Evolutionary conservation across 2,329 filamentous ascomycete species (phyloP), one percentile per base, ranked within the genome.

Genomic region (Colletotrichum magnum): DNA sequence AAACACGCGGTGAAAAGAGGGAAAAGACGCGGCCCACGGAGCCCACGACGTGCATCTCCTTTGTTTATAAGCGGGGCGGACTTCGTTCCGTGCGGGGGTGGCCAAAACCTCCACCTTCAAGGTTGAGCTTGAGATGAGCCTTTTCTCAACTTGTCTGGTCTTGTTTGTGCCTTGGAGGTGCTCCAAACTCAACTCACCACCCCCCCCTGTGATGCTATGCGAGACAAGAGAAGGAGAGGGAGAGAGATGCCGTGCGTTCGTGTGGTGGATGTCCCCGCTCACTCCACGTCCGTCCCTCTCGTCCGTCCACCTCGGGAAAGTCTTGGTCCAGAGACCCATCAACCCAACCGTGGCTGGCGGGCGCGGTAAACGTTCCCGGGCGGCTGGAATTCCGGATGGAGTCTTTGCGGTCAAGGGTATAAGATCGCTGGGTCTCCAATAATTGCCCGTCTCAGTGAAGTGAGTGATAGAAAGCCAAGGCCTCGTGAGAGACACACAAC

Each of bases 41-140:
- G 48, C 54, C n/a, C 39, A 43, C 41, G 45, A 26, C 53, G 21
- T 54, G 58, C 41, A 64, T 58, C 54, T 69, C 24, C 65, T 64
- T 52, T 69, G 65, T 60, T 65, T 69, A 62, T 71, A 69, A 71
- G 69, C 65, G 60, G 69, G 66, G 59, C 69, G 69, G 69, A 60
- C 65, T 71, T 71, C 69, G 45, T 45, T 26, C 69, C 69, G 69
- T 69, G 69, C 65, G 69, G 69, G 65, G 59, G 39, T 57, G 36
- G 18, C 52, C n/a, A 54, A 21, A 21, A 39, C 60, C 54, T 58
- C 69, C 59, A 65, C 54, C 21, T 26, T 45, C 59, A 43, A 56
- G 51, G 45, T 50, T 10, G 2, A 36, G 32, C 10, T 36, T 7
- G 32, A 32, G 28, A 9, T 9, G 28, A 32, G 32, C 7, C 2